phyloP scores from a whole-genome alignment of 208 protist species.

The Leishmania aethiopica region DNA sequence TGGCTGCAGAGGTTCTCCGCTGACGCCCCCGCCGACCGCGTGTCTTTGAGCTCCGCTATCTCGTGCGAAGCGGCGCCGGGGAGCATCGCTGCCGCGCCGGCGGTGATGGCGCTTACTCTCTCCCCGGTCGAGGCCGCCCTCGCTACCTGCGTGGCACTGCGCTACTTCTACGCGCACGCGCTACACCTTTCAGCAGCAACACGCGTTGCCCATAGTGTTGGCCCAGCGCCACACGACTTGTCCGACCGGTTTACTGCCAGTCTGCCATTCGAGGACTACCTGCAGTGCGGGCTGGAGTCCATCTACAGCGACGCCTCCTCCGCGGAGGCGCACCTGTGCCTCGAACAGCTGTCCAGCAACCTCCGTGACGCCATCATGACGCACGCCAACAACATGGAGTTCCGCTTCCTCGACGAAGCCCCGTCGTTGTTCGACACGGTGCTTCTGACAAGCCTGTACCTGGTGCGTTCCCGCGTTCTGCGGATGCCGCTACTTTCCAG shows the following conservation, averaged over 20 bases:
- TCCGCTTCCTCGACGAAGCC: constrained; percentile 56
- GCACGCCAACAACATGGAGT: constrained; percentile 54
- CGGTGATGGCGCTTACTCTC: constrained; percentile 52
- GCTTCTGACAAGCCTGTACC: constrained; percentile 68
- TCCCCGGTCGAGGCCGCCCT: constrained; percentile 77
- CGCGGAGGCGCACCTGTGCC: constrained; percentile 49
- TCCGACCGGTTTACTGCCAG: constrained; percentile 57
- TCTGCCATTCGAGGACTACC: constrained; percentile 49
- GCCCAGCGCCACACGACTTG: constrained; percentile 18
- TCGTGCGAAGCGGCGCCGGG: constrained; percentile 18
- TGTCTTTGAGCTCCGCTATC: constrained; percentile 44
- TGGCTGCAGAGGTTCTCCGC: constrained; percentile 68
- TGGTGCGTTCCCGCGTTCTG: constrained; percentile 68
- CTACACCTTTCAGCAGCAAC: constrained; percentile 24
- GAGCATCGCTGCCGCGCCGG: neutral
- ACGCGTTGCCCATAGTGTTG: constrained; percentile 17
- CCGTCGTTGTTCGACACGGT: constrained; percentile 52
- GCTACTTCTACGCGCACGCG: constrained; percentile 64
- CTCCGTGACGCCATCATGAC: constrained; percentile 69
- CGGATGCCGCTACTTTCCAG: constrained; percentile 42
- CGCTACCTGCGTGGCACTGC: constrained; percentile 54
- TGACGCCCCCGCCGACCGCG: constrained; percentile 29
- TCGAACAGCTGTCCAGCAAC: constrained; percentile 76
- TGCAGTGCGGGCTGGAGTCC: constrained; percentile 61
- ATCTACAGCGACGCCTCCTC: constrained; percentile 37